A percentile compares a stretch with the other conserved stretches of the same genome.
These are phyloP conservation scores for Pleomassaria siparia DNA, from an alignment of 2,329 filamentous ascomycete genomes.

Conservation along the genomic window DNA sequence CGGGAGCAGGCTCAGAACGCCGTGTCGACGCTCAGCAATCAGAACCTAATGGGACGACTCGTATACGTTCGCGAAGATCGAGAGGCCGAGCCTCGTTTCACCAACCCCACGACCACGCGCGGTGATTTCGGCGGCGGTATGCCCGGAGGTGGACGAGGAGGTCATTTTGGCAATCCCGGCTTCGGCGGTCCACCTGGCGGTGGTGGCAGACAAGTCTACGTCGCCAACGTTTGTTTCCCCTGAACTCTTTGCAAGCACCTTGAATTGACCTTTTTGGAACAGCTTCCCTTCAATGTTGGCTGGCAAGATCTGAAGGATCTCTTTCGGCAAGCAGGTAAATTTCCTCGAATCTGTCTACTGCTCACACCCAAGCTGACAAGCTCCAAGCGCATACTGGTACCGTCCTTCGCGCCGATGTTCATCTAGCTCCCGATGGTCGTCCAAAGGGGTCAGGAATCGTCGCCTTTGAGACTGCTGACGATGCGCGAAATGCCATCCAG, in stretches of 20 bases:
- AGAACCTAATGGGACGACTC: constrained; percentile 96
- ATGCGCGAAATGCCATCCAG: constrained; percentile 92
- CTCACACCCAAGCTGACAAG: background rate
- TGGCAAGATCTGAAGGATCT: constrained; percentile 99
- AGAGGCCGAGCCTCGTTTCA: constrained; percentile 96
- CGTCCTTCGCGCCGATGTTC: constrained; percentile 93
- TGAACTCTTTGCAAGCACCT: constrained; percentile 20
- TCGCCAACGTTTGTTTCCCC: constrained; percentile 87
- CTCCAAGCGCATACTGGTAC: constrained; percentile 33
- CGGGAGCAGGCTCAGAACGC: constrained; percentile 98
- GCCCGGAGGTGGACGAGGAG: constrained; percentile 45
- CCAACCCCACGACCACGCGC: constrained; percentile 62
- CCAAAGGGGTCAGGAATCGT: constrained; percentile 98
- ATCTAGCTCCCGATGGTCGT: constrained; percentile 85
- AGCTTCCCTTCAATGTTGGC: constrained; percentile 96
- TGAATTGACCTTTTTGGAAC: constrained; percentile 31
- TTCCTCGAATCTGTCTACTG: constrained; percentile 6
- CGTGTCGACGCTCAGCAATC: constrained; percentile 97
- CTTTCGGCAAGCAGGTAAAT: constrained; percentile 95
- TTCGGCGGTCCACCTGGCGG: constrained; percentile 55
- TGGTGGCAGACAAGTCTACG: constrained; percentile 81
- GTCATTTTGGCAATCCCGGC: constrained; percentile 51
- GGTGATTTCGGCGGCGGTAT: constrained; percentile 52
- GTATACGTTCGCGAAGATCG: constrained; percentile 99
- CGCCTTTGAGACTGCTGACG: constrained; percentile 90